Conservation (phyloP, 441 rosid genomes). For the Kokia cookei region DNA sequence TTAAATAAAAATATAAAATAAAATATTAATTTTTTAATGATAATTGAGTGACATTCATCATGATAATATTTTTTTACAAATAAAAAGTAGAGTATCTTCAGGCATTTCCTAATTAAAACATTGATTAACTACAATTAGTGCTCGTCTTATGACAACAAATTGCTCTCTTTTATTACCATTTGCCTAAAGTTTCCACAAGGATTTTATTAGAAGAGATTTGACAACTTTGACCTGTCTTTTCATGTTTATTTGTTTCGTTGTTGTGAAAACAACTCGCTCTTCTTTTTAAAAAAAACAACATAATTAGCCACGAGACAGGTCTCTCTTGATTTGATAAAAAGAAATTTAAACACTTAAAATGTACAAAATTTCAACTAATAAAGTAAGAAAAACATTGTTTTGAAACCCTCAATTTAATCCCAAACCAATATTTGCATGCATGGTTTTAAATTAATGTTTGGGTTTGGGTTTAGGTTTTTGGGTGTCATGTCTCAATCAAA, state of each 20-base stretch:
- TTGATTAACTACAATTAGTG: neutral
- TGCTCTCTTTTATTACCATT: neutral
- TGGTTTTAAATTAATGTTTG: neutral
- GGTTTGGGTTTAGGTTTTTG: constrained; percentile 25
- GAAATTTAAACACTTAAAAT: neutral
- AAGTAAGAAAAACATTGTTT: too few species aligned
- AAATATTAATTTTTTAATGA: too few species aligned
- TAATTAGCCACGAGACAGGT: neutral
- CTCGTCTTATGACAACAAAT: neutral
- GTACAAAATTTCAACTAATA: neutral
- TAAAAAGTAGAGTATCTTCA: neutral
- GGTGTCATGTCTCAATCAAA: constrained; percentile 50
- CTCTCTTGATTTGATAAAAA: too few species aligned
- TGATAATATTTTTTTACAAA: too few species aligned
- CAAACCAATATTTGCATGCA: neutral
- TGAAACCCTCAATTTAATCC: too few species aligned
- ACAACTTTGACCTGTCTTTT: neutral
- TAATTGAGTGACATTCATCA: too few species aligned
- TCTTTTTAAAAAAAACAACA: neutral
- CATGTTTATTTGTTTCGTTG: neutral
- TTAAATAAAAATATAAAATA: too few species aligned
- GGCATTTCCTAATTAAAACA: neutral
- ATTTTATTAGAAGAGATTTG: neutral
- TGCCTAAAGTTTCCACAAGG: neutral
- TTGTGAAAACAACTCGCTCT: neutral